These are phyloP conservation scores for Ophiosphaerella herpotricha DNA, from an alignment of 2,329 filamentous ascomycete species.

Conservation along the genomic window DNA sequence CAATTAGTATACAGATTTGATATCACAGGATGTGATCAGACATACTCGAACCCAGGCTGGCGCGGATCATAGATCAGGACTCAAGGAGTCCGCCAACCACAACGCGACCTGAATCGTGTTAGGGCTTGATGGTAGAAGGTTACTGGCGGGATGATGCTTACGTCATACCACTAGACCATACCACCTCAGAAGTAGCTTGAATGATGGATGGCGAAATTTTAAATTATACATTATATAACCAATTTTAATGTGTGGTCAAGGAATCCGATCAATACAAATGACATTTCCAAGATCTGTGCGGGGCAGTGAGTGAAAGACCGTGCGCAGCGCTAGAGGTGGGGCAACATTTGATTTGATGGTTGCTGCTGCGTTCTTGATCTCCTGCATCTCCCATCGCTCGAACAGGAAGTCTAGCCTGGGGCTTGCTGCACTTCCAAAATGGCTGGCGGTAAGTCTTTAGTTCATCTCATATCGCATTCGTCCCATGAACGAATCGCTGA, in stretches of 20 bases:
- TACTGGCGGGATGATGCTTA: background rate
- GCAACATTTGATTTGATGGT: background rate
- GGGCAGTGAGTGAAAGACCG: constrained; percentile 18
- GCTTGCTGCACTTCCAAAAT: background rate
- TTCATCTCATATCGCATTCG: too few species aligned
- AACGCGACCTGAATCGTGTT: constrained; percentile 34
- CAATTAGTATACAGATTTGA: constrained; percentile 18
- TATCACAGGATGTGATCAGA: constrained; percentile 22
- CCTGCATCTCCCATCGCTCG: background rate
- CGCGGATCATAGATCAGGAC: constrained; percentile 38
- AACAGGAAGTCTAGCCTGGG: background rate
- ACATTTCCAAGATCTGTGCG: background rate
- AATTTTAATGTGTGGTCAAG: background rate
- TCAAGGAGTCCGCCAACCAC: constrained; percentile 37
- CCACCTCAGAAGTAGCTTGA: constrained; percentile 23
- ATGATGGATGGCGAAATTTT: constrained; percentile 15
- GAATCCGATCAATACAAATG: background rate
- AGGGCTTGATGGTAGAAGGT: background rate
- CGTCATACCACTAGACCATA: constrained; percentile 48
- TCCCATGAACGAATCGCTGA: too few species aligned
- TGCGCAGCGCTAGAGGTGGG: constrained; percentile 19
- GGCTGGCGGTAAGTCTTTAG: background rate
- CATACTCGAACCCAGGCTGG: constrained; percentile 46
- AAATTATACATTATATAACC: constrained; percentile 1
- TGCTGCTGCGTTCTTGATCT: background rate